Evolutionary conservation across 164 flowering plant species (phyloP).

Genomic region (Warburgia ugandensis): DNA sequence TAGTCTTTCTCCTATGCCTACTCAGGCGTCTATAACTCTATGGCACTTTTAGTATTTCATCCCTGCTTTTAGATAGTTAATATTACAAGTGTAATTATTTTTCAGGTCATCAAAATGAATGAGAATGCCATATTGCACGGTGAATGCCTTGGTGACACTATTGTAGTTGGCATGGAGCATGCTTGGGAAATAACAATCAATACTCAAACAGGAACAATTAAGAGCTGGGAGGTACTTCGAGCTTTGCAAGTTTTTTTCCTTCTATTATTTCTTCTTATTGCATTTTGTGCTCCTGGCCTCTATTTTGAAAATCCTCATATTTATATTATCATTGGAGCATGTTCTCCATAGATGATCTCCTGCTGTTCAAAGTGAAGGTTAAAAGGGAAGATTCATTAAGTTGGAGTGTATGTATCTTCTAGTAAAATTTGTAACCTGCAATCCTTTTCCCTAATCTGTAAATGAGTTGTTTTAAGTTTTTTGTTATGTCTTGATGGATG

Average conservation of each 20-base stretch:
- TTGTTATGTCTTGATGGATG: no score
- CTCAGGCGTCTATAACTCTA: no score
- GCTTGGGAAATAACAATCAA: conserved; percentile 65
- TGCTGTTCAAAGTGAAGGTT: no score
- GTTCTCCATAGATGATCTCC: neutral
- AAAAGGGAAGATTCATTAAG: no score
- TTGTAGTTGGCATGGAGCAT: conserved; percentile 39
- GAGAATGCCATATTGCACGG: conserved; percentile 25
- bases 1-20: neutral
- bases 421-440: no score
- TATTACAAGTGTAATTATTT: neutral
- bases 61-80: neutral
- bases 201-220: conserved; percentile 52
- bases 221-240: conserved; percentile 94
- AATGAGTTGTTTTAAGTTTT: no score
- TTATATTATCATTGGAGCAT: neutral
- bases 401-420: no score
- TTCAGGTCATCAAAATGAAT: conserved; percentile 46
- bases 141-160: conserved; percentile 39
- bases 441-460: no score
- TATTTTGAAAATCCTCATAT: neutral
- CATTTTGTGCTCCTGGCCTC: neutral
- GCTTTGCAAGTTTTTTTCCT: neutral
- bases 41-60: conserved; percentile 4
- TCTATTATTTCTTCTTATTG: neutral